These are phyloP conservation scores for Aristolochia contorta DNA, from an alignment of 164 flowering plant genomes.

Conservation along the genomic window DNA sequence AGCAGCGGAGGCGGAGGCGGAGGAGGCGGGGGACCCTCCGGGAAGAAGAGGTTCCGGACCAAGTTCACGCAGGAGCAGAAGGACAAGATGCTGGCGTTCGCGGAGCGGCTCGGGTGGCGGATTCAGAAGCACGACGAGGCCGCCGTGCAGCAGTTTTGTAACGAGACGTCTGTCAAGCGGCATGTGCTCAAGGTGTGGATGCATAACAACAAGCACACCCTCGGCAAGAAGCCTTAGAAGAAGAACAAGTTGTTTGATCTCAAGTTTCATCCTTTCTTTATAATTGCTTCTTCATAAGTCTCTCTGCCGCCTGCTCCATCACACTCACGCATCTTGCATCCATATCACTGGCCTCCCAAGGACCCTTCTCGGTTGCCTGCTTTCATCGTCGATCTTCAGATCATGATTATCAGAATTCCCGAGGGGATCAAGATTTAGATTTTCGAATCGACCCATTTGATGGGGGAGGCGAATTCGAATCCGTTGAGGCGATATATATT, in stretches of 20 bases:
- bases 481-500: background rate
- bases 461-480: background rate
- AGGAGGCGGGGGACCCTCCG: background rate
- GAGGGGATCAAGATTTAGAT: background rate
- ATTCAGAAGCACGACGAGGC: conserved; percentile 37
- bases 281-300: too few species aligned
- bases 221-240: conserved; percentile 15
- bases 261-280: too few species aligned
- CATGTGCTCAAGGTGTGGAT: conserved; percentile 47
- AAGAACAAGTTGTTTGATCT: too few species aligned
- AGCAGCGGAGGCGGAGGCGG: conserved; percentile 28
- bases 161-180: conserved; percentile 29
- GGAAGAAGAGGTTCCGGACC: conserved; percentile 36
- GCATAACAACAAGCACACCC: conserved; percentile 36
- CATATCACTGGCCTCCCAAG: too few species aligned
- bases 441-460: background rate
- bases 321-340: background rate
- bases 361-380: too few species aligned
- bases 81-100: conserved; percentile 39
- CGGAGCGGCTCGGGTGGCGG: conserved; percentile 42
- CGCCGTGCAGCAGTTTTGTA: conserved; percentile 33
- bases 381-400: too few species aligned
- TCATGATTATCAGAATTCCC: background rate
- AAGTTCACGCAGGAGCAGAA: conserved; percentile 44
- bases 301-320: background rate